phyloP scores from a whole-genome alignment of 768 basidiomycete genomes.

The Pholiota conissans region DNA sequence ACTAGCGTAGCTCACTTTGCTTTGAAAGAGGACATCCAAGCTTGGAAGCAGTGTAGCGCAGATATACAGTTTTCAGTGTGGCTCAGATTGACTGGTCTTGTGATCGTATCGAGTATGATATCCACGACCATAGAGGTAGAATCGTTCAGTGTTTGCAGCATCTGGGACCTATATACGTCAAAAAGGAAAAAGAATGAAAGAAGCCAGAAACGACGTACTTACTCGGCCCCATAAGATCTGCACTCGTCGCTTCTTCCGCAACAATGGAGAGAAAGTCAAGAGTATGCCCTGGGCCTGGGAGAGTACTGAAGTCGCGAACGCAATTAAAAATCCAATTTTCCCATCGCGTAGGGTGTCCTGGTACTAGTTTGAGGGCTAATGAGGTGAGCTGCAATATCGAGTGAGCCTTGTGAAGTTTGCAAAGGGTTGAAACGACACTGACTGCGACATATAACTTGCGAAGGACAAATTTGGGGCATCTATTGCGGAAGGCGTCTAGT shows the following conservation, averaged over 20 bases:
- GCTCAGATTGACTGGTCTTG: conserved; percentile 30
- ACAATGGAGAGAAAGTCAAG: conserved; percentile 82
- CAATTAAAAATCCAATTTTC: conserved; percentile 75
- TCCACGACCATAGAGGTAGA: conserved; percentile 72
- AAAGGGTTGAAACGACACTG: conserved; percentile 27
- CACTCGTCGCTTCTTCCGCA: conserved; percentile 77
- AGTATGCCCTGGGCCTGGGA: conserved; percentile 54
- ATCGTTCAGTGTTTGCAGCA: conserved; percentile 64
- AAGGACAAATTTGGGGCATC: conserved; percentile 69
- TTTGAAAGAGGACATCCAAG: conserved; percentile 76
- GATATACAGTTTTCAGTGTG: conserved; percentile 56
- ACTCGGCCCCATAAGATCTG: conserved; percentile 71
- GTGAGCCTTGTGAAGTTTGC: too few species aligned
- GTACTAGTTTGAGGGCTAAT: conserved; percentile 69
- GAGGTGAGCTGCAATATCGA: conserved; percentile 70
- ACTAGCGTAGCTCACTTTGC: conserved; percentile 50
- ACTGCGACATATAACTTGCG: conserved; percentile 90
- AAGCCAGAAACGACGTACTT: conserved; percentile 51
- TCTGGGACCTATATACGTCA: conserved; percentile 46
- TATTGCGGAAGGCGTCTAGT: conserved; percentile 57
- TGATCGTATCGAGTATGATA: conserved; percentile 62
- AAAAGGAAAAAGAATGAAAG: not conserved
- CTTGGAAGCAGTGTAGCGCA: conserved; percentile 77
- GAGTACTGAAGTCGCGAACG: conserved; percentile 61
- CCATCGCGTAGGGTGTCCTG: conserved; percentile 61